A percentile compares a stretch with the other conserved stretches of the same genome.
Evolutionary conservation across 257 asterid genomes (phyloP).

Genomic region (Primulina huaijiensis): DNA sequence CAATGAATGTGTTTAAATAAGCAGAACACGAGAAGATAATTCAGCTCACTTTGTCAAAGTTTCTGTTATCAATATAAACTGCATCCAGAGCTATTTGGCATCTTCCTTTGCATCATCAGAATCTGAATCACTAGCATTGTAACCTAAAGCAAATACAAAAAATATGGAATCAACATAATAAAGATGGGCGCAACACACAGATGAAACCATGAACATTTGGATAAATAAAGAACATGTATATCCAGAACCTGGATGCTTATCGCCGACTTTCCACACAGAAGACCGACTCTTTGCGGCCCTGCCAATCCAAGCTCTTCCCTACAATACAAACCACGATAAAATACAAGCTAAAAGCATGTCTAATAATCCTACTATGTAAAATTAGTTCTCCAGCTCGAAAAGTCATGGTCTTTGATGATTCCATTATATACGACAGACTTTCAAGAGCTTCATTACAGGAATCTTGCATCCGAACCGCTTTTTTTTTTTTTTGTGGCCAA

Average conservation of each 20-base stretch:
- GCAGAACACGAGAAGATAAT: slow-evolving; percentile 23
- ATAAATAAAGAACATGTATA: slow-evolving; percentile 1
- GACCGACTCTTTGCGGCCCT: slow-evolving; percentile 74
- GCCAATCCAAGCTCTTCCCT: slow-evolving; percentile 86
- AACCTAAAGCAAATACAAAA: slow-evolving; percentile 46
- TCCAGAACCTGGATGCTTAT: slow-evolving; percentile 85
- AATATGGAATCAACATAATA: neutral
- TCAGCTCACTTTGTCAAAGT: slow-evolving; percentile 38
- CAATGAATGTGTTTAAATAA: neutral
- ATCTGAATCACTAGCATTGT: slow-evolving; percentile 90
- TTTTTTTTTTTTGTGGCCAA: neutral
- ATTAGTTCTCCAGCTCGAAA: neutral
- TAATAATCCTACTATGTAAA: neutral
- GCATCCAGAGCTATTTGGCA: slow-evolving; percentile 37
- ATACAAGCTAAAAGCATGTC: neutral
- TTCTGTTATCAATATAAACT: slow-evolving; percentile 14
- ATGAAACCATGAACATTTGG: slow-evolving; percentile 6
- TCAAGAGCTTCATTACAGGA: neutral
- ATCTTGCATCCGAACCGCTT: neutral
- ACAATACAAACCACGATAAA: slow-evolving; percentile 23
- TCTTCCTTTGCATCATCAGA: slow-evolving; percentile 53
- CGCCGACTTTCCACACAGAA: slow-evolving; percentile 76
- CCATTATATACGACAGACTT: neutral
- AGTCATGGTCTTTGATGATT: neutral
- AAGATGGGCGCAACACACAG: slow-evolving; percentile 4